Conservation (phyloP, 805 yeast species). For the Aciculoconidium aculeatum region DNA sequence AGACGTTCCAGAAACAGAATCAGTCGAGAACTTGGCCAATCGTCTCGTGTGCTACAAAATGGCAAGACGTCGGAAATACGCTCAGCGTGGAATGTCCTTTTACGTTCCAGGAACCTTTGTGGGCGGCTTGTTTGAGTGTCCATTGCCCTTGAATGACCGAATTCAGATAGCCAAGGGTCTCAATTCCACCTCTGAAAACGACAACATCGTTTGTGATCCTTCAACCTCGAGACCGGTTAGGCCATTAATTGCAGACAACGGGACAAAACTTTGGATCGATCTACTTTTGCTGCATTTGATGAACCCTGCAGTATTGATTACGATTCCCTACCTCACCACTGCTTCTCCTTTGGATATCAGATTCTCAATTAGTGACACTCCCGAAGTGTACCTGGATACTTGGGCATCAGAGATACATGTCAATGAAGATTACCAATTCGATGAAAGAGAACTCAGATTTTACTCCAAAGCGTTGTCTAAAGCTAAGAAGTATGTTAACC, state of each 20-base stretch:
- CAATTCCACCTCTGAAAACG: conserved; percentile 7
- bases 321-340: conserved; percentile 55
- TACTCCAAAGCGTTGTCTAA: conserved; percentile 21
- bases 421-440: conserved; percentile 44
- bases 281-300: conserved; percentile 11
- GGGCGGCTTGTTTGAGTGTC: conserved; percentile 59
- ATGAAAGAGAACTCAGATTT: conserved; percentile 28
- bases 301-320: conserved; percentile 29
- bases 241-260: conserved; percentile 58
- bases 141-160: conserved; percentile 25
- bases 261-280: conserved; percentile 42
- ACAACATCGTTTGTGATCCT: conserved; percentile 29
- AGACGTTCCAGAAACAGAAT: no score
- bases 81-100: conserved; percentile 37
- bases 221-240: conserved; percentile 38
- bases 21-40: no score
- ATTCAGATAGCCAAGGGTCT: conserved; percentile 13
- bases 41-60: conserved; percentile 47
- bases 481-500: conserved; percentile 7
- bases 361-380: conserved; percentile 25
- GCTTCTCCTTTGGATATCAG: conserved; percentile 36
- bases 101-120: conserved; percentile 55
- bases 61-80: conserved; percentile 51
- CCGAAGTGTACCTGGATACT: conserved; percentile 22
- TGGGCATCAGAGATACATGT: conserved; percentile 47